These are phyloP conservation scores for Fusarium stilboides DNA, from an alignment of 2,329 filamentous ascomycete species.

Conservation along the genomic window DNA sequence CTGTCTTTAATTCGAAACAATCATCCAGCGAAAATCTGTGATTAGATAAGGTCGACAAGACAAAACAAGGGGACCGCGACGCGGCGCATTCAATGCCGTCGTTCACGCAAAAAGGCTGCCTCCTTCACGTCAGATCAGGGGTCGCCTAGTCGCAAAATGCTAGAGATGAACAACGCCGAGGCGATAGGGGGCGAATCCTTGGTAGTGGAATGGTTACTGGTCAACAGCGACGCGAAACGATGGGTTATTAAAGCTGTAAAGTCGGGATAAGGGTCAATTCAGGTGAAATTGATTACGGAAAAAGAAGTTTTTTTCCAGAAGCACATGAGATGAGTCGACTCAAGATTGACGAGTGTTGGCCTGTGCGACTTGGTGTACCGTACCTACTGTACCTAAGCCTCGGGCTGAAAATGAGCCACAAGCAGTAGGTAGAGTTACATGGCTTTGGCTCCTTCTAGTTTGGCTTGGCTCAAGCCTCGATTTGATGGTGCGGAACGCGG, in stretches of 20 bases:
- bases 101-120: conserved; percentile 11
- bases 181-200: not conserved
- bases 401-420: conserved; percentile 28
- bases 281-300: conserved; percentile 20
- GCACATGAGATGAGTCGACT: conserved; percentile 16
- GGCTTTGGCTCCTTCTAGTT: conserved; percentile 24
- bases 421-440: conserved; percentile 27
- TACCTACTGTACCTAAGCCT: not conserved
- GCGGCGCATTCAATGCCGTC: conserved; percentile 19
- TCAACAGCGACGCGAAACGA: not conserved
- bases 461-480: conserved; percentile 27
- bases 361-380: conserved; percentile 14
- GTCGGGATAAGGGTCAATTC: conserved; percentile 1
- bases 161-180: not conserved
- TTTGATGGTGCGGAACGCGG: conserved; percentile 22
- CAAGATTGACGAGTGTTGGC: conserved; percentile 18
- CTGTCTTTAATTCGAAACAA: conserved; percentile 11
- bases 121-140: conserved; percentile 1
- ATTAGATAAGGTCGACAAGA: not conserved
- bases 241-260: conserved; percentile 6
- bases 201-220: not conserved
- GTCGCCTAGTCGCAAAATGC: conserved; percentile 3
- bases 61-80: conserved; percentile 8
- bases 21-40: conserved; percentile 21
- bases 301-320: conserved; percentile 17